Evolutionary conservation across 345 rosid species (phyloP).

Genomic region (Brassica carinata): DNA sequence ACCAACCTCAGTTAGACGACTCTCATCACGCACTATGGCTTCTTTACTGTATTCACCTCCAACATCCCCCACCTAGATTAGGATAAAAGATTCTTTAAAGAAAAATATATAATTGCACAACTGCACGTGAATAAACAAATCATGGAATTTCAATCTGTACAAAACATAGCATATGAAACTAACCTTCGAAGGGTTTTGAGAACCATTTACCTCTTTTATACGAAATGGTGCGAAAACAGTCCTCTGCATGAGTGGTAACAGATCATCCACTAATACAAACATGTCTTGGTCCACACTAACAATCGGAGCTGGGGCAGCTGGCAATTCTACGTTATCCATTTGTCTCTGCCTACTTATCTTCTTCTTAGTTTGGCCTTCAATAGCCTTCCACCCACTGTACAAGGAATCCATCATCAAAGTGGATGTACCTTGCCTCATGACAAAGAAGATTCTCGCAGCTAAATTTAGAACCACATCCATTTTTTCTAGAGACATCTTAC

Average conservation of each 20-base stretch:
- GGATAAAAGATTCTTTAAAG: conserved; percentile 4
- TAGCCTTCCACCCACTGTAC: conserved; percentile 94
- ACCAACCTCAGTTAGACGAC: conserved; percentile 87
- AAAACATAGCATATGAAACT: conserved; percentile 28
- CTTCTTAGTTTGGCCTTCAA: conserved; percentile 75
- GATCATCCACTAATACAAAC: conserved; percentile 87
- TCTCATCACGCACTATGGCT: conserved; percentile 81
- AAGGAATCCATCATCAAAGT: conserved; percentile 99
- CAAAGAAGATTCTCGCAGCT: conserved; percentile 85
- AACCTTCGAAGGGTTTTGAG: conserved; percentile 84
- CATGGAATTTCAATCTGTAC: conserved; percentile 4
- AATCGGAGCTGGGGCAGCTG: conserved; percentile 57
- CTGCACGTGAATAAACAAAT: background rate
- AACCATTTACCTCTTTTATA: conserved; percentile 82
- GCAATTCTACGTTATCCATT: conserved; percentile 63
- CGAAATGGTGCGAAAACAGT: conserved; percentile 85
- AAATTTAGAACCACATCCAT: conserved; percentile 74
- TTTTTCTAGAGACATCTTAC: conserved; percentile 81
- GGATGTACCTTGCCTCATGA: conserved; percentile 92
- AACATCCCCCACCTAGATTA: conserved; percentile 67
- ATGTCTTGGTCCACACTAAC: conserved; percentile 68
- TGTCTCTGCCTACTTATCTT: conserved; percentile 59
- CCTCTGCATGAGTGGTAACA: conserved; percentile 67
- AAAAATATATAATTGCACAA: background rate
- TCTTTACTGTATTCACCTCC: conserved; percentile 84